Conservation (phyloP, 306 rosid species). For the Argentina anserina region DNA sequence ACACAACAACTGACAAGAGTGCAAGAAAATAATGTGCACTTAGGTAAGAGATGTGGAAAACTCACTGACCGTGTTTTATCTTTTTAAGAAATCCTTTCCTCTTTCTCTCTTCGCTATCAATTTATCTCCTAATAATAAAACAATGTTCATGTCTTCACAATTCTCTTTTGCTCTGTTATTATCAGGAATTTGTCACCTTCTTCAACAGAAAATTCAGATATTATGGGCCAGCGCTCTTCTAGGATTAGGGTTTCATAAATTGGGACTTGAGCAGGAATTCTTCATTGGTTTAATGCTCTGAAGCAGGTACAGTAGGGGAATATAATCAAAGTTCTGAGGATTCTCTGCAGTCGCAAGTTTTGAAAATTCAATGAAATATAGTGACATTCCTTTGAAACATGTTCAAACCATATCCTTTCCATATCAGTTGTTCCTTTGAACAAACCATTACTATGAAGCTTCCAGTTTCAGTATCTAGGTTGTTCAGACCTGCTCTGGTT, state of each 20-base stretch:
- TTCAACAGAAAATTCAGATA: conserved; percentile 23
- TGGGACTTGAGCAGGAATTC: conserved; percentile 39
- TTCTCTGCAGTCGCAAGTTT: background rate
- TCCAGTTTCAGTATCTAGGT: background rate
- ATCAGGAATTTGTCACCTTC: conserved; percentile 29
- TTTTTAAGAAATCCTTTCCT: background rate
- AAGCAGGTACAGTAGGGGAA: conserved; percentile 6
- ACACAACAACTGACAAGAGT: background rate
- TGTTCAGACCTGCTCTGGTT: background rate
- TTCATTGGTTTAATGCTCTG: conserved; percentile 28
- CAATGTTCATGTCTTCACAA: conserved; percentile 5
- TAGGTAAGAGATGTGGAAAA: conserved; percentile 22
- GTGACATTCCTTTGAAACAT: background rate
- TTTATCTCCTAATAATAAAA: background rate
- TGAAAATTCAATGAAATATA: background rate
- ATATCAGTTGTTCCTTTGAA: too few species aligned
- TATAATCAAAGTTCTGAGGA: background rate
- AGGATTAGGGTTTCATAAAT: conserved; percentile 28
- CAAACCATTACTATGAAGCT: background rate
- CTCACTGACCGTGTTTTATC: conserved; percentile 9
- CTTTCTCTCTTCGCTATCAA: background rate
- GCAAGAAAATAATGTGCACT: conserved; percentile 17
- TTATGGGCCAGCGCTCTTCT: conserved; percentile 25
- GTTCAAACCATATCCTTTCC: conserved; percentile 8
- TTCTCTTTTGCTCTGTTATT: conserved; percentile 18